Evolutionary conservation across 257 asterid genomes (phyloP), one percentile per base, ranked within the genome.

Genomic region (Thymus mandschuricus): DNA sequence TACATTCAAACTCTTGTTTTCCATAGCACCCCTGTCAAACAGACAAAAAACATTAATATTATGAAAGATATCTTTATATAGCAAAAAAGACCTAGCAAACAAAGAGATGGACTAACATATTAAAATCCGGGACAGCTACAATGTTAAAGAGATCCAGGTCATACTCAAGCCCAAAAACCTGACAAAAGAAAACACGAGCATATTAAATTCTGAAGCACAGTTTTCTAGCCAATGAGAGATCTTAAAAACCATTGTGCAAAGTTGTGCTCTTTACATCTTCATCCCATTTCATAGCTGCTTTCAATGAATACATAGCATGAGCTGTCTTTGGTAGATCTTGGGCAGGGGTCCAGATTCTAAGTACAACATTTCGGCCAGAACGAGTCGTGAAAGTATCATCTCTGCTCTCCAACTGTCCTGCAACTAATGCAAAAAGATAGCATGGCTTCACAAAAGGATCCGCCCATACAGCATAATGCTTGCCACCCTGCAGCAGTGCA

Each of bases 221-320:
- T 54, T 64, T 58, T 31, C 33, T 29, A 73, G 21, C 66, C 59
- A 60, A 56, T 46, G 34, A 45, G 64, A 46, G 57, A 45, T 50
- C 59, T 38, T 54, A 59, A 75, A 69, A 70, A 38, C 65, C 67
- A 28, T 28, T 50, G 60, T 61, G 67, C 54, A 31, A 76, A 76
- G 57, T 43, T 43, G 33, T 71, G 54, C 74, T 57, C 82, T 77
- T 61, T 79, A 94, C 99, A 72, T 94, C 99, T 81, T 95, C 99
- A 74, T 95, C 99, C 99, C 99, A 92, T 79, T 95, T 89, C 98
- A 95, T 94, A 27, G 99, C 91, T 62, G 97, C 96, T 87, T 91
- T 95, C 60, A 95, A 80, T 58, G 99, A 91, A 86, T 92, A 86
- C 99, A 95, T 91, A 44, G 99, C 98, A 80, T 95, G 98, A 41